These are phyloP conservation scores for Talaromyces funiculosus DNA, from an alignment of 2,329 filamentous ascomycete genomes.

Conservation along the genomic window DNA sequence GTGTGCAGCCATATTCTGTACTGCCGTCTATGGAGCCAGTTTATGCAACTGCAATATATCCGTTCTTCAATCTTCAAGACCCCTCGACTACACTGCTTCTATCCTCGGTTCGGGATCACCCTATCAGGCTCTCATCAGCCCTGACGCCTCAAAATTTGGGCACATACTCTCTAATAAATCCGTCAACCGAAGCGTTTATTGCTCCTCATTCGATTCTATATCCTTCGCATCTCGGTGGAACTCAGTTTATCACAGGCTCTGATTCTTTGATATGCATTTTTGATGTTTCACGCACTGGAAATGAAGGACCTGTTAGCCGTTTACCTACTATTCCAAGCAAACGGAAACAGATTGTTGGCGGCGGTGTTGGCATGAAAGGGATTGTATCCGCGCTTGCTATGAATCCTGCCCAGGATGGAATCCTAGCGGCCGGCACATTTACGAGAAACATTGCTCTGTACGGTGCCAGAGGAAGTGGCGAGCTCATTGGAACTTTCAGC, in stretches of 20 bases:
- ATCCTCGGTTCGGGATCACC: slow-evolving; percentile 49
- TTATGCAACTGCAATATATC: slow-evolving; percentile 51
- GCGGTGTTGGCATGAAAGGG: slow-evolving; percentile 50
- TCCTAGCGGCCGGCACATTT: slow-evolving; percentile 55
- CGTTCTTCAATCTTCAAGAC: slow-evolving; percentile 50
- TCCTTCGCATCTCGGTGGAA: slow-evolving; percentile 38
- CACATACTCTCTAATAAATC: slow-evolving; percentile 51
- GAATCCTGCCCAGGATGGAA: slow-evolving; percentile 36
- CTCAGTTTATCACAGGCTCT: slow-evolving; percentile 54
- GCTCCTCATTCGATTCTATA: slow-evolving; percentile 53
- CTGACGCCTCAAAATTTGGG: slow-evolving; percentile 45
- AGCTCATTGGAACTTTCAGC: slow-evolving; percentile 48
- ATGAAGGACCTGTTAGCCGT: slow-evolving; percentile 41
- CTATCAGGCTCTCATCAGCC: slow-evolving; percentile 53
- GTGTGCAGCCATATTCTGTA: slow-evolving; percentile 43
- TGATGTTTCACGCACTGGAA: slow-evolving; percentile 46
- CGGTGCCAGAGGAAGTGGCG: slow-evolving; percentile 44
- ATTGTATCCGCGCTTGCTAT: slow-evolving; percentile 49
- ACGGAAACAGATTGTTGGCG: slow-evolving; percentile 42
- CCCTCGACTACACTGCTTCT: slow-evolving; percentile 47
- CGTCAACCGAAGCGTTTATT: slow-evolving; percentile 52
- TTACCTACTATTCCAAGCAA: slow-evolving; percentile 47
- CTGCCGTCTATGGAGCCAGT: slow-evolving; percentile 46
- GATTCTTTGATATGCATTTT: slow-evolving; percentile 51
- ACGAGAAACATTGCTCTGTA: slow-evolving; percentile 54